Evolutionary conservation across 2,329 filamentous ascomycete species (phyloP).

Genomic region (Cucurbitaria berberidis): DNA sequence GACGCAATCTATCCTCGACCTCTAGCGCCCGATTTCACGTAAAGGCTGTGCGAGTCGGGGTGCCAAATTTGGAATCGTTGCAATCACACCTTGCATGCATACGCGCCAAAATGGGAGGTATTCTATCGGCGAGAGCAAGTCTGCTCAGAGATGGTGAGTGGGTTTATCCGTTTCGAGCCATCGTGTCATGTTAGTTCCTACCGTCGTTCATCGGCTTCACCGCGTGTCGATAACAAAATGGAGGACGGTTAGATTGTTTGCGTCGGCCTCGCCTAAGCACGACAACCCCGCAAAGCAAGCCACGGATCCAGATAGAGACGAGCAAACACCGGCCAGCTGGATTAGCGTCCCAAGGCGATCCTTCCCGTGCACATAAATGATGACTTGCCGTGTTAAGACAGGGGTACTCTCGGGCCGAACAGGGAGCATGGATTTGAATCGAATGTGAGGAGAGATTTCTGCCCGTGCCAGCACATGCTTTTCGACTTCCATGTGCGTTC

Average conservation of each 20-base stretch:
- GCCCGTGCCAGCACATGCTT: conserved; percentile 6
- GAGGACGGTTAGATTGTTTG: conserved; percentile 20
- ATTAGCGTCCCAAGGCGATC: conserved; percentile 19
- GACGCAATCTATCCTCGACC: conserved; percentile 27
- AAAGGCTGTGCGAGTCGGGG: conserved; percentile 17
- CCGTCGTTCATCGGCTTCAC: conserved; percentile 31
- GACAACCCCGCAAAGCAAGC: conserved; percentile 29
- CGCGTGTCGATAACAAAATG: conserved; percentile 16
- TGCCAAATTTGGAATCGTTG: conserved; percentile 20
- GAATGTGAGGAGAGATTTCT: conserved; percentile 1
- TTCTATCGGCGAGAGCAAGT: conserved; percentile 1
- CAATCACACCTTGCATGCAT: conserved; percentile 9
- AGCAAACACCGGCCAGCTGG: conserved; percentile 22
- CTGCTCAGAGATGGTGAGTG: conserved; percentile 1
- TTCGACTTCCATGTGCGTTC: conserved; percentile 2
- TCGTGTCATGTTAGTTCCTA: conserved; percentile 6
- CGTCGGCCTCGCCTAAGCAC: conserved; percentile 37
- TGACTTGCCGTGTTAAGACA: conserved; percentile 14
- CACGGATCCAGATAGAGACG: conserved; percentile 9
- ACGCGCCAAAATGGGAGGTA: neutral
- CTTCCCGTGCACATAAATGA: conserved; percentile 23
- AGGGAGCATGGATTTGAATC: conserved; percentile 6
- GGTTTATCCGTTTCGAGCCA: conserved; percentile 8
- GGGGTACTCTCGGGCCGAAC: conserved; percentile 12
- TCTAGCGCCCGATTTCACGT: conserved; percentile 29